A percentile compares a stretch with the other conserved stretches of the same genome.
Evolutionary conservation across 1,139 yeast species (phyloP).

Genomic region (Zhuliangozyma blackwelliae): DNA sequence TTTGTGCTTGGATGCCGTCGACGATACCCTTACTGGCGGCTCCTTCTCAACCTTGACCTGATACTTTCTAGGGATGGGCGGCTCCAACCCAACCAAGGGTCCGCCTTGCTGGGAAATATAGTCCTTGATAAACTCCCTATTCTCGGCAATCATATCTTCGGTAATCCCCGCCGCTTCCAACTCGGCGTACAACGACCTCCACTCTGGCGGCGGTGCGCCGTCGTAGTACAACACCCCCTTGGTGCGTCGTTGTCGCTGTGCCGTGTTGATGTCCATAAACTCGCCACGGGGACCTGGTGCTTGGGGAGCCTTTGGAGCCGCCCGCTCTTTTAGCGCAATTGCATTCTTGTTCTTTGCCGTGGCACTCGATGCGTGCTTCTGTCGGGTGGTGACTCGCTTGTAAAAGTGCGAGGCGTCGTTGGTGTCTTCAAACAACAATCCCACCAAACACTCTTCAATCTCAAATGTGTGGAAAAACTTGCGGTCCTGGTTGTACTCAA

Average conservation of each 20-base stretch:
- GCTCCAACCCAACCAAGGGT: conserved; percentile 79
- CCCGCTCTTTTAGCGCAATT: conserved; percentile 62
- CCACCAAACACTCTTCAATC: conserved; percentile 85
- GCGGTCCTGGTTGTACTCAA: conserved; percentile 88
- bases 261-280: conserved; percentile 43
- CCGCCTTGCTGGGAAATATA: conserved; percentile 78
- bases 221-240: conserved; percentile 70
- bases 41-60: conserved; percentile 19
- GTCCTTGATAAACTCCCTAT: conserved; percentile 74
- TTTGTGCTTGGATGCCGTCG: conserved; percentile 19
- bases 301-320: conserved; percentile 28
- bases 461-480: conserved; percentile 94
- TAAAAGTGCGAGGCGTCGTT: conserved; percentile 81
- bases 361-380: conserved; percentile 80
- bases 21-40: conserved; percentile 8
- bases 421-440: conserved; percentile 84
- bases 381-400: conserved; percentile 70
- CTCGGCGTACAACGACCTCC: conserved; percentile 73
- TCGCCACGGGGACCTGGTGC: conserved; percentile 76
- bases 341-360: conserved; percentile 86
- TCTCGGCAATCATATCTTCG: conserved; percentile 88
- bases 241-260: conserved; percentile 52
- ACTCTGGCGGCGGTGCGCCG: conserved; percentile 78
- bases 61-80: conserved; percentile 71
- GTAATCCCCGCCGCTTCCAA: conserved; percentile 76